phyloP scores from a whole-genome alignment of 2,329 filamentous ascomycete species.

The Talaromyces sp. region DNA sequence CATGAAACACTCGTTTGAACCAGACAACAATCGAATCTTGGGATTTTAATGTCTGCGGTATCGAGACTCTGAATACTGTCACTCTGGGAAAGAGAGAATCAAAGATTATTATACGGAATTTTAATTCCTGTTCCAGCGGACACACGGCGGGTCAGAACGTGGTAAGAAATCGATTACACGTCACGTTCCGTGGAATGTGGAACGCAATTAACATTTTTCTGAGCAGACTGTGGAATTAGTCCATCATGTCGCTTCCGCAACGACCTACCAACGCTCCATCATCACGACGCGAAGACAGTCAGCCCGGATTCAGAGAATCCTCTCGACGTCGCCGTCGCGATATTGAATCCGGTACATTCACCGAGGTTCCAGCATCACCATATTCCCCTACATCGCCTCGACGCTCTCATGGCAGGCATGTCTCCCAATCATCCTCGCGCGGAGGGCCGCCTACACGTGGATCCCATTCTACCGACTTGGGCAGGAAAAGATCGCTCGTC shows the following conservation, averaged over 20 bases:
- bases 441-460: background rate
- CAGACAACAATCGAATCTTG: background rate
- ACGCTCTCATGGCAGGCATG: slow-evolving; percentile 14
- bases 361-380: slow-evolving; percentile 33
- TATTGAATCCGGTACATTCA: slow-evolving; percentile 60
- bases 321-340: slow-evolving; percentile 66
- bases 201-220: slow-evolving; percentile 16
- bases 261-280: slow-evolving; percentile 62
- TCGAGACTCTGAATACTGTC: background rate
- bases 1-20: background rate
- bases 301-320: slow-evolving; percentile 64
- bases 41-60: background rate
- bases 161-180: slow-evolving; percentile 10
- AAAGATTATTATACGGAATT: too few species aligned
- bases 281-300: slow-evolving; percentile 53
- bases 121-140: background rate
- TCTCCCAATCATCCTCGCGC: slow-evolving; percentile 16
- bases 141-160: background rate
- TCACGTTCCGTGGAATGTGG: slow-evolving; percentile 18
- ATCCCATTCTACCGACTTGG: slow-evolving; percentile 17
- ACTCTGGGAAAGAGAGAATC: too few species aligned
- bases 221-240: slow-evolving; percentile 16
- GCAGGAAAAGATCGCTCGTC: slow-evolving; percentile 81
- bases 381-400: slow-evolving; percentile 38
- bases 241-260: slow-evolving; percentile 50